A percentile compares a stretch with the other conserved stretches of the same genome.
Conservation (phyloP, 768 basidiomycete species). For the Mycena olivaceomarginata region DNA sequence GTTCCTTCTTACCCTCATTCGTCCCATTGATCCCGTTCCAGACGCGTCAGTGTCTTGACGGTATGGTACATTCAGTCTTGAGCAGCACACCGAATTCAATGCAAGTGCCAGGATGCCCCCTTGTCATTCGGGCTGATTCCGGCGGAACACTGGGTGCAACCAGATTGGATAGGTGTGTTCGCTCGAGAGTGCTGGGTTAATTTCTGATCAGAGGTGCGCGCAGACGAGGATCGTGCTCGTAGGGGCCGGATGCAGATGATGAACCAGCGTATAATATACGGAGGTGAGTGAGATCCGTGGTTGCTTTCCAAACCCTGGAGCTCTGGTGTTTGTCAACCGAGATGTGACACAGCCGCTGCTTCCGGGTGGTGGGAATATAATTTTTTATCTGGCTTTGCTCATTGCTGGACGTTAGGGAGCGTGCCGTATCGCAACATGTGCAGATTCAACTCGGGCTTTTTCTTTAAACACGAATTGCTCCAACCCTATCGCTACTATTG, state of each 20-base stretch:
- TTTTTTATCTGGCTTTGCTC: background rate
- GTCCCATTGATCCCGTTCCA: conserved; percentile 43
- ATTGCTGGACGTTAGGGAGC: conserved; percentile 49
- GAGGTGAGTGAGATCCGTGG: conserved; percentile 58
- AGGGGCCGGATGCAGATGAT: conserved; percentile 78
- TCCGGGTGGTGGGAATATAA: background rate
- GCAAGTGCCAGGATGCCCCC: conserved; percentile 59
- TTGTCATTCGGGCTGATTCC: conserved; percentile 85
- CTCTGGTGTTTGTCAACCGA: background rate
- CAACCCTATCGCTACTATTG: conserved; percentile 85
- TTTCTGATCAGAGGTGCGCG: conserved; percentile 51
- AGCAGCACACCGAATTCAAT: background rate
- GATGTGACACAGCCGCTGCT: no score
- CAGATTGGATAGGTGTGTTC: conserved; percentile 24
- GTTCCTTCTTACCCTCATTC: background rate
- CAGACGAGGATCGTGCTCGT: conserved; percentile 82
- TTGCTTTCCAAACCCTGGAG: no score
- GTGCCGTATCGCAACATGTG: conserved; percentile 82
- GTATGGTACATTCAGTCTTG: background rate
- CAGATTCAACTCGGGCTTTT: conserved; percentile 83
- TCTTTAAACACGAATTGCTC: conserved; percentile 84
- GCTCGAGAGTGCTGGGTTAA: background rate
- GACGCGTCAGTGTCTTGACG: conserved; percentile 74
- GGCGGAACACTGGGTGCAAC: conserved; percentile 77
- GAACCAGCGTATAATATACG: conserved; percentile 77